These are phyloP conservation scores for Osmozyma mogii DNA, from an alignment of 805 yeast species.

Conservation along the genomic window DNA sequence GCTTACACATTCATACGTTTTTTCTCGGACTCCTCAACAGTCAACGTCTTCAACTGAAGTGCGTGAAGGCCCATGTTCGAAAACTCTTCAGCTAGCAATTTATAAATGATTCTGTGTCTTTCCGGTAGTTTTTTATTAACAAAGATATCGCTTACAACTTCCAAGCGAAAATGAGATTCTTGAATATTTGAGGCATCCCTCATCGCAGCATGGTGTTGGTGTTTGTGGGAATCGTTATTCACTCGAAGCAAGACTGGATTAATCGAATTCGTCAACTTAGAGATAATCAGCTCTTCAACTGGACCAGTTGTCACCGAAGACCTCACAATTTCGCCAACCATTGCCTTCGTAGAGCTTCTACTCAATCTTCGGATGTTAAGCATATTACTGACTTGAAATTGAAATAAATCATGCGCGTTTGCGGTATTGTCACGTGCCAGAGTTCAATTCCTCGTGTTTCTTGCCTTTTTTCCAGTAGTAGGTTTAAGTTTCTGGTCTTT, in stretches of 20 bases:
- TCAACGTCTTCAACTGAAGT: slow-evolving; percentile 74
- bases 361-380: too few species aligned
- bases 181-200: slow-evolving; percentile 60
- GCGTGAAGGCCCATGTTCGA: slow-evolving; percentile 75
- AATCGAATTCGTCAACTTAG: slow-evolving; percentile 34
- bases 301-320: slow-evolving; percentile 31
- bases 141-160: slow-evolving; percentile 64
- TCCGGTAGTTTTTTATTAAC: slow-evolving; percentile 56
- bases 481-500: too few species aligned
- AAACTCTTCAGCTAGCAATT: slow-evolving; percentile 64
- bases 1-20: not conserved
- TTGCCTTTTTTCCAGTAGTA: too few species aligned
- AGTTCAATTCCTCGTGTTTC: too few species aligned
- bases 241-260: slow-evolving; percentile 44
- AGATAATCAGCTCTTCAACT: slow-evolving; percentile 40
- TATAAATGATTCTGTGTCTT: slow-evolving; percentile 73
- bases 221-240: slow-evolving; percentile 79
- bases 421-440: too few species aligned
- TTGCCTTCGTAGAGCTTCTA: too few species aligned
- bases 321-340: slow-evolving; percentile 2
- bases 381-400: too few species aligned
- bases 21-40: slow-evolving; percentile 42
- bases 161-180: slow-evolving; percentile 79
- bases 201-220: slow-evolving; percentile 80
- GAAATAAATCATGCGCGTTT: too few species aligned